Conservation (phyloP, 2,329 filamentous ascomycete species). For the Aspergillus novofumigatus region DNA sequence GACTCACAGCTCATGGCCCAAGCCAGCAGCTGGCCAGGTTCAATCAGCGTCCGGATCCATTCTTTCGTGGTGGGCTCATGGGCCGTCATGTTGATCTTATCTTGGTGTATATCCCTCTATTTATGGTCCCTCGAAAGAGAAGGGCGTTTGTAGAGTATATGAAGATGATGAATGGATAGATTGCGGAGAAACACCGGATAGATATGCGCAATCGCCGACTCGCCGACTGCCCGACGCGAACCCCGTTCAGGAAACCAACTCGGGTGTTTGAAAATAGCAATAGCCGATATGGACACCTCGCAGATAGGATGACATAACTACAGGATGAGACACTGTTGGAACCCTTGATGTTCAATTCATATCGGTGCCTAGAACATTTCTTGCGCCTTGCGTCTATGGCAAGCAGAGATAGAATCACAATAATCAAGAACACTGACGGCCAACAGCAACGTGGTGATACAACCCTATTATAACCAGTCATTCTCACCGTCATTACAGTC, state of each 20-base stretch:
- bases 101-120: not conserved
- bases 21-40: constrained; percentile 22
- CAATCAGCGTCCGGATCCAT: constrained; percentile 18
- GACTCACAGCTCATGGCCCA: constrained; percentile 27
- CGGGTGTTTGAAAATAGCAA: not conserved
- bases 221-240: not conserved
- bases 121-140: not conserved
- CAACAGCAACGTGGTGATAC: constrained; percentile 8
- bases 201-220: not conserved
- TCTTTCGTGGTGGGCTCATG: constrained; percentile 8
- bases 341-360: constrained; percentile 3
- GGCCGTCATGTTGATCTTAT: not conserved
- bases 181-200: not conserved
- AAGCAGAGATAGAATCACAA: not conserved
- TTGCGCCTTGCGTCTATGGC: not conserved
- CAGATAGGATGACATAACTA: not conserved
- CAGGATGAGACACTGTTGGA: not conserved
- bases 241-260: not conserved
- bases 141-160: not conserved
- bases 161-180: not conserved
- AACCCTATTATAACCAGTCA: constrained; percentile 9
- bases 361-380: constrained; percentile 9
- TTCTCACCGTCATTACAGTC: constrained; percentile 18
- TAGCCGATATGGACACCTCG: not conserved
- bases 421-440: constrained; percentile 6